A percentile compares a stretch with the other conserved stretches of the same genome.
Evolutionary conservation across 768 basidiomycete species (phyloP).

Genomic region (Mycena kentingensis): DNA sequence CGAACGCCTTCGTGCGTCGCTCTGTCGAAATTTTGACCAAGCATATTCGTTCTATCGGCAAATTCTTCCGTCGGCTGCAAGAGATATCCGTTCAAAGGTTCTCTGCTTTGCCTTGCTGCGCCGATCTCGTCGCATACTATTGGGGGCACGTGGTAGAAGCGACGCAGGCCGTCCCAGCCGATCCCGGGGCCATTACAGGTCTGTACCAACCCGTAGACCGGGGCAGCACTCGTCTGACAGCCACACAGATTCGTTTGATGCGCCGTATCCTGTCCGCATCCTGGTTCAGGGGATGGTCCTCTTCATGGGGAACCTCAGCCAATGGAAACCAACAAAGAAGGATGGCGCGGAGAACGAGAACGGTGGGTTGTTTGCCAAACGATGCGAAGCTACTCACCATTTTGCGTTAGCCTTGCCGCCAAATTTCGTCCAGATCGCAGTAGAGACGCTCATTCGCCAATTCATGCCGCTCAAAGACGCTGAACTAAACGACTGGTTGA

Average conservation of each 20-base stretch:
- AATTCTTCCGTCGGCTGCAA: constrained; percentile 77
- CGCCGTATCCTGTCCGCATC: constrained; percentile 75
- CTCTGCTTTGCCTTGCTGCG: constrained; percentile 60
- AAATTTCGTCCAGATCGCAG: constrained; percentile 74
- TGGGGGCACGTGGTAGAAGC: constrained; percentile 81
- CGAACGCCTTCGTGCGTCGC: constrained; percentile 40
- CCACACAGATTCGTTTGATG: constrained; percentile 58
- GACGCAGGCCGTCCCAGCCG: constrained; percentile 37
- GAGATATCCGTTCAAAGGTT: constrained; percentile 62
- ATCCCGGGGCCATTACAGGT: constrained; percentile 62
- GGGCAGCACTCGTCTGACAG: background rate
- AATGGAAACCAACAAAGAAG: constrained; percentile 70
- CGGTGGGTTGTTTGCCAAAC: constrained; percentile 39
- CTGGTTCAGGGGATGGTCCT: constrained; percentile 84
- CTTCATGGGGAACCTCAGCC: constrained; percentile 79
- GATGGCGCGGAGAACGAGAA: constrained; percentile 61
- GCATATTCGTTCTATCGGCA: constrained; percentile 73
- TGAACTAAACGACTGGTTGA: constrained; percentile 83
- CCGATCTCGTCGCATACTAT: constrained; percentile 73
- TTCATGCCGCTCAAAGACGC: constrained; percentile 82
- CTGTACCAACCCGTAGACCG: constrained; percentile 11
- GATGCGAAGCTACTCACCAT: constrained; percentile 1
- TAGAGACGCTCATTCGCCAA: constrained; percentile 74
- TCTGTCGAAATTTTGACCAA: constrained; percentile 63
- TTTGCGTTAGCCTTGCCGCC: constrained; percentile 54